These are phyloP conservation scores for Sodiomyces alkalinus DNA, from an alignment of 2,329 filamentous ascomycete genomes.

Conservation along the genomic window DNA sequence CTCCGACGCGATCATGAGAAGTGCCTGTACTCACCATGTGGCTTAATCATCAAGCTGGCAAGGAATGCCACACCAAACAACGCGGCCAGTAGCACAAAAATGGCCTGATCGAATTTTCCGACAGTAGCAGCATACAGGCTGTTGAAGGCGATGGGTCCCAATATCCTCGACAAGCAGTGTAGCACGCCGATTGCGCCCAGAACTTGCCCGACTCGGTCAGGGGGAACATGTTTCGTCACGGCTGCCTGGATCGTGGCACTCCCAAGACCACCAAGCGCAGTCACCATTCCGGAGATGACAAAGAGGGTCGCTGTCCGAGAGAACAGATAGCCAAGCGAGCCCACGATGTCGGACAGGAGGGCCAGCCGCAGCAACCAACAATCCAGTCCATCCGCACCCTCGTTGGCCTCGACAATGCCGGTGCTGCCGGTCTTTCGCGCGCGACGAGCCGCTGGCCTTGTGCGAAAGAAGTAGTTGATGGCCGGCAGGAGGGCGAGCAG, in stretches of 20 bases:
- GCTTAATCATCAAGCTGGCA: slow-evolving; percentile 54
- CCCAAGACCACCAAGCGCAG: slow-evolving; percentile 69
- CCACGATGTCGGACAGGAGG: slow-evolving; percentile 60
- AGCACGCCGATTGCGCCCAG: slow-evolving; percentile 76
- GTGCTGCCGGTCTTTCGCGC: slow-evolving; percentile 20
- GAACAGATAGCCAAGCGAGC: slow-evolving; percentile 60
- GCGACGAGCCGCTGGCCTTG: slow-evolving; percentile 28
- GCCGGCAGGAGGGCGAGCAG: slow-evolving; percentile 63
- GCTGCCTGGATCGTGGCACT: slow-evolving; percentile 72
- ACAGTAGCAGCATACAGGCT: slow-evolving; percentile 75
- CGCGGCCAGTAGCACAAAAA: slow-evolving; percentile 59
- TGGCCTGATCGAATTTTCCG: slow-evolving; percentile 59
- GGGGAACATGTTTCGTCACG: slow-evolving; percentile 80
- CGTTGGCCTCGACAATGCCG: slow-evolving; percentile 32
- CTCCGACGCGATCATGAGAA: too few relatives aligned
- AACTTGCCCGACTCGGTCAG: slow-evolving; percentile 69
- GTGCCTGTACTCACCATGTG: slow-evolving; percentile 53
- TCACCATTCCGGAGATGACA: slow-evolving; percentile 54
- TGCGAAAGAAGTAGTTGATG: slow-evolving; percentile 61
- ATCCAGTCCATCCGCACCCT: slow-evolving; percentile 65
- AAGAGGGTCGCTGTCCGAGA: slow-evolving; percentile 49
- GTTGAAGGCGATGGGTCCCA: slow-evolving; percentile 74
- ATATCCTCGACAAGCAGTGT: slow-evolving; percentile 64
- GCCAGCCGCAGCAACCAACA: slow-evolving; percentile 61
- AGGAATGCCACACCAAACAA: slow-evolving; percentile 53